Evolutionary conservation across 2,329 filamentous ascomycete genomes (phyloP).

Genomic region (Westerdykella sp.): DNA sequence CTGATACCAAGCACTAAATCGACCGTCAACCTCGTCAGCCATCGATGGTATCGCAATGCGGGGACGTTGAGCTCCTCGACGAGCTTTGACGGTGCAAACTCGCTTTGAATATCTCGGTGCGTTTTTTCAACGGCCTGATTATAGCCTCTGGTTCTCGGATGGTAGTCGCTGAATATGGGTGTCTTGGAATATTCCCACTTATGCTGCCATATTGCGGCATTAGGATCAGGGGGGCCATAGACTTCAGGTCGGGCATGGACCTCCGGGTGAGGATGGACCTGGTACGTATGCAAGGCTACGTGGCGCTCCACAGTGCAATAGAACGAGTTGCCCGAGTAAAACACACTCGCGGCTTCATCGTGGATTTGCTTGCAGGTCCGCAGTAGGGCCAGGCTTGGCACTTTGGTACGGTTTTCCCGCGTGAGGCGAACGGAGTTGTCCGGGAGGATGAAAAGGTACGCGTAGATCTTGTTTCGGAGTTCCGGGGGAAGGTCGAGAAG

Average conservation of each 20-base stretch:
- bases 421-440: slow-evolving; percentile 3
- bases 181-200: too few species aligned
- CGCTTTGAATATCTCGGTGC: neutral
- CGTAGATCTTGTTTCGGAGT: slow-evolving; percentile 7
- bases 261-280: neutral
- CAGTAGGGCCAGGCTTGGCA: slow-evolving; percentile 3
- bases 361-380: slow-evolving; percentile 11
- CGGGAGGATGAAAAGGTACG: slow-evolving; percentile 1
- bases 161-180: too few species aligned
- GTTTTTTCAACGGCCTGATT: too few species aligned
- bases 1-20: slow-evolving; percentile 1
- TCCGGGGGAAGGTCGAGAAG: slow-evolving; percentile 9
- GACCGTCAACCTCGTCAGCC: slow-evolving; percentile 7
- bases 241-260: neutral
- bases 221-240: neutral
- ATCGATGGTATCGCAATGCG: slow-evolving; percentile 5
- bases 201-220: neutral
- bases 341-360: slow-evolving; percentile 10
- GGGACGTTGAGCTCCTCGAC: slow-evolving; percentile 3
- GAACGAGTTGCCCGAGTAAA: slow-evolving; percentile 13
- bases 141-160: too few species aligned
- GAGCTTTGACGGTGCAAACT: too few species aligned
- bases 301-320: slow-evolving; percentile 1
- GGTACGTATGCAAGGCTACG: neutral
- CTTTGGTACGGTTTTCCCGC: slow-evolving; percentile 1